Evolutionary conservation across 1,139 yeast species (phyloP).

Genomic region (Scheffersomyces illinoinensis): DNA sequence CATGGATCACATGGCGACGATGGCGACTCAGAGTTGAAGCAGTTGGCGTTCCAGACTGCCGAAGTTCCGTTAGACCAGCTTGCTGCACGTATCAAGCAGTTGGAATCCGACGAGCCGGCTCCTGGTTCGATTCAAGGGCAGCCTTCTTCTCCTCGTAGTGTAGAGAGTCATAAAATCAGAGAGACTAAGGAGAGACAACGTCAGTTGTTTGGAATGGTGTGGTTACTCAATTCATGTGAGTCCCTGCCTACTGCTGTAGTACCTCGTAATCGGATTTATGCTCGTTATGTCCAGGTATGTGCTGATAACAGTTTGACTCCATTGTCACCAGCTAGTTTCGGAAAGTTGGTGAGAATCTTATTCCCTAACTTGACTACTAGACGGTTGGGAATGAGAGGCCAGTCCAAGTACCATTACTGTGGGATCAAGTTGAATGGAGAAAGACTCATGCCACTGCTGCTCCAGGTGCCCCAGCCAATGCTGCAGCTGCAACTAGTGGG

Average conservation of each 20-base stretch:
- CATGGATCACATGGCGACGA: slow-evolving; percentile 43
- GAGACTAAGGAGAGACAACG: slow-evolving; percentile 59
- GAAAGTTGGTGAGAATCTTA: slow-evolving; percentile 72
- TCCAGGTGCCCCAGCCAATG: slow-evolving; percentile 9
- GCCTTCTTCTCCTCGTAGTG: background rate
- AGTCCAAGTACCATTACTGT: slow-evolving; percentile 88
- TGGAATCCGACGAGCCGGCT: slow-evolving; percentile 37
- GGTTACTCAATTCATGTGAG: slow-evolving; percentile 74
- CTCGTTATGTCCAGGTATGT: slow-evolving; percentile 75
- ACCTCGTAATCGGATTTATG: slow-evolving; percentile 80
- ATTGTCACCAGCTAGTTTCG: slow-evolving; percentile 83
- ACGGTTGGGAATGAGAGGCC: slow-evolving; percentile 86
- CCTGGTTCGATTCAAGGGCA: slow-evolving; percentile 7
- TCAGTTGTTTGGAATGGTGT: slow-evolving; percentile 79
- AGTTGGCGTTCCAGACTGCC: slow-evolving; percentile 45
- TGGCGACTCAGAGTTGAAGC: slow-evolving; percentile 49
- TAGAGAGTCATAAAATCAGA: slow-evolving; percentile 7
- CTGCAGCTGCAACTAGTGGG: slow-evolving; percentile 7
- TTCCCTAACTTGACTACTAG: slow-evolving; percentile 80
- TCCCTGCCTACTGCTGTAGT: slow-evolving; percentile 68
- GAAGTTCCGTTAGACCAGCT: slow-evolving; percentile 50
- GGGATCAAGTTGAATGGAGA: slow-evolving; percentile 71
- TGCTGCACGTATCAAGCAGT: slow-evolving; percentile 48
- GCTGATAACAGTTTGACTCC: slow-evolving; percentile 68
- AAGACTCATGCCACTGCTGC: slow-evolving; percentile 17